These are phyloP conservation scores for Colletotrichum lentis DNA, from an alignment of 2,329 filamentous ascomycete species.

Conservation along the genomic window DNA sequence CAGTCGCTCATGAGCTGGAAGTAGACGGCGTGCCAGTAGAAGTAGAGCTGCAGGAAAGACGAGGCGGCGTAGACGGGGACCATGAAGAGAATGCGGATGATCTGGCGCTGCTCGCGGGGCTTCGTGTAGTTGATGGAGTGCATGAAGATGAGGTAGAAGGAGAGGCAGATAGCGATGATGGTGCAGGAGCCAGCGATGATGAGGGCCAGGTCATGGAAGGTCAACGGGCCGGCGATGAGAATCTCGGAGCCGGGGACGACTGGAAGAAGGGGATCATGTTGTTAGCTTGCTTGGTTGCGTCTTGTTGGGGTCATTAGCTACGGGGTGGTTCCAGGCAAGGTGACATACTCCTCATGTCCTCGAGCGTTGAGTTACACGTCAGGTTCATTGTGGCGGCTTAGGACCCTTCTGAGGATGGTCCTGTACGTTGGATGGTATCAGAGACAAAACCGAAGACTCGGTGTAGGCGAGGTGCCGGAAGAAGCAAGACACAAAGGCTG, in stretches of 20 bases:
- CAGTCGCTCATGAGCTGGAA: conserved; percentile 83
- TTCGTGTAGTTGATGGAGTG: conserved; percentile 69
- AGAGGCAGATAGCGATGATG: conserved; percentile 60
- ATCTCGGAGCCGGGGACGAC: conserved; percentile 57
- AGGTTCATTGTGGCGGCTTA: conserved; percentile 45
- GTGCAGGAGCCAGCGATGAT: conserved; percentile 59
- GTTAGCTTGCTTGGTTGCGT: conserved; percentile 11
- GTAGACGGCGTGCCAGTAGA: conserved; percentile 81
- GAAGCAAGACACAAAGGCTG: background rate
- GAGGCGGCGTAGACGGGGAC: conserved; percentile 81
- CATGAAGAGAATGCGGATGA: conserved; percentile 90
- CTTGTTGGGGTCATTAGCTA: too few species aligned
- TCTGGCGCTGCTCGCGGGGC: conserved; percentile 69
- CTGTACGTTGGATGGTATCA: background rate
- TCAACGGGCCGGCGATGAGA: conserved; percentile 57
- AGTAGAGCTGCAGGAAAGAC: conserved; percentile 76
- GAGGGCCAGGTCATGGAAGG: conserved; percentile 64
- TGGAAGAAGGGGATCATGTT: conserved; percentile 39
- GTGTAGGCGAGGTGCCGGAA: background rate
- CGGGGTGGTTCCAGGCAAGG: background rate
- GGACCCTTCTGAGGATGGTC: background rate
- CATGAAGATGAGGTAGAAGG: conserved; percentile 65
- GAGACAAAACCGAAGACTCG: conserved; percentile 1
- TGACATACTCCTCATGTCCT: conserved; percentile 53
- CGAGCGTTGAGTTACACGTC: conserved; percentile 55